A percentile compares a stretch with the other conserved stretches of the same genome.
Evolutionary conservation across 805 yeast genomes (phyloP).

Genomic region (Wickerhamiella sergipiensis): DNA sequence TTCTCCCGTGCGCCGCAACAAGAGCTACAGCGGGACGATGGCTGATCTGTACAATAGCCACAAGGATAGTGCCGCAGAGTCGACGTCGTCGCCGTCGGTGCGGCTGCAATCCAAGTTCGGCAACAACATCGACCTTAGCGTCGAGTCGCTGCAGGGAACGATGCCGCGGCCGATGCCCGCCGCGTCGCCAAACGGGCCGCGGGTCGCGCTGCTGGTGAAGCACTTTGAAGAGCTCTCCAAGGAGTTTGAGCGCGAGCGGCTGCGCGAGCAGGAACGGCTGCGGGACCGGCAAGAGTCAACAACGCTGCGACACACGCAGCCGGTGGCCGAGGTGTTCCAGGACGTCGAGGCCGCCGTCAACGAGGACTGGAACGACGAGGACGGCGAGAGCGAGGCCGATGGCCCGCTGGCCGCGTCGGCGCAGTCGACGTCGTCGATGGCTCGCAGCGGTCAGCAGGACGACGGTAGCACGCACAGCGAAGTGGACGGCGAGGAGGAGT

Average conservation of each 20-base stretch:
- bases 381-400: slow-evolving; percentile 1
- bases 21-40: not conserved
- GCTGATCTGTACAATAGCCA: not conserved
- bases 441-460: not conserved
- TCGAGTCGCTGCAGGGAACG: slow-evolving; percentile 38
- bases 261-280: slow-evolving; percentile 53
- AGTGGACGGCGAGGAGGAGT: not conserved
- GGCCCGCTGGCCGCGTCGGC: not conserved
- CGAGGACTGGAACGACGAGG: slow-evolving; percentile 29
- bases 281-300: slow-evolving; percentile 41
- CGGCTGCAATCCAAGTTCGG: slow-evolving; percentile 13
- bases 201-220: slow-evolving; percentile 32
- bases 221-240: slow-evolving; percentile 68
- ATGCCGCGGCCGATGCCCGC: not conserved
- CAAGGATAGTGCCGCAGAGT: not conserved
- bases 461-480: not conserved
- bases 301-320: slow-evolving; percentile 68
- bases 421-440: not conserved
- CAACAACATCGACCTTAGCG: slow-evolving; percentile 11
- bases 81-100: not conserved
- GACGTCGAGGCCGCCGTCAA: slow-evolving; percentile 81
- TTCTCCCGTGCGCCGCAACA: not conserved
- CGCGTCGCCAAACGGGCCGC: not conserved
- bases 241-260: slow-evolving; percentile 82
- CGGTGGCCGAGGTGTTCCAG: slow-evolving; percentile 82